Percentiles rank a stretch among this genome's conserved stretches.
These are phyloP conservation scores for Keithomyces neogunnii DNA, from an alignment of 2,329 filamentous ascomycete species.

Conservation along the genomic window DNA sequence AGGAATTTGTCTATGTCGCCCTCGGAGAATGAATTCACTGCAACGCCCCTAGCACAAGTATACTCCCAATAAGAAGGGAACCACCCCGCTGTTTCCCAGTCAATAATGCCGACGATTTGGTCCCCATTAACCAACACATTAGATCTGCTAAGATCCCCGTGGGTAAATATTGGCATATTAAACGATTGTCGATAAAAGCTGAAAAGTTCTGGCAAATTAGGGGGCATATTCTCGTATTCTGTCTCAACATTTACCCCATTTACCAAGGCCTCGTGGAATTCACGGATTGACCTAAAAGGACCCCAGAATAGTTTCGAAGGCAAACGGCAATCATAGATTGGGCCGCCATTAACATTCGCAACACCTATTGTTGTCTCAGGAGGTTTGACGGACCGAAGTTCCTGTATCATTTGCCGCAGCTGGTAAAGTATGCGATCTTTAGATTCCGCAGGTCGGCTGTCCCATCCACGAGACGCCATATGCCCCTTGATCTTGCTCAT, in stretches of 20 bases:
- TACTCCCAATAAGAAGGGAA: constrained; percentile 27
- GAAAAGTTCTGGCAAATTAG: constrained; percentile 23
- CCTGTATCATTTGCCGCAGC: constrained; percentile 12
- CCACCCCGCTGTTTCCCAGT: constrained; percentile 27
- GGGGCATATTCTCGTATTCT: constrained; percentile 6
- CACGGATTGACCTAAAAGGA: constrained; percentile 20
- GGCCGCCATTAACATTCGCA: constrained; percentile 16
- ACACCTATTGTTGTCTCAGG: constrained; percentile 10
- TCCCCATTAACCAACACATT: constrained; percentile 35
- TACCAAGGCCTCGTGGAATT: constrained; percentile 24
- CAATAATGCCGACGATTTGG: constrained; percentile 35
- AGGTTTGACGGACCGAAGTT: constrained; percentile 15
- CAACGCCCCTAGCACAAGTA: constrained; percentile 4
- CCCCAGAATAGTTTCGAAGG: constrained; percentile 14
- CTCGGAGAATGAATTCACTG: no score
- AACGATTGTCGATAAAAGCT: constrained; percentile 24
- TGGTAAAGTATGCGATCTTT: constrained; percentile 11
- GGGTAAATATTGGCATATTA: constrained; percentile 31
- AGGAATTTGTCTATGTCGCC: no score
- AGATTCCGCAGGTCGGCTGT: constrained; percentile 7
- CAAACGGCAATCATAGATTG: constrained; percentile 16
- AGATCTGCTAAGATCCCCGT: constrained; percentile 33
- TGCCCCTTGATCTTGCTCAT: constrained; percentile 21
- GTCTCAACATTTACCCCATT: constrained; percentile 13
- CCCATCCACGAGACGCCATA: constrained; percentile 9